phyloP scores from a whole-genome alignment of 352 stramenopile genomes.

The Phytopythium ostracodes region DNA sequence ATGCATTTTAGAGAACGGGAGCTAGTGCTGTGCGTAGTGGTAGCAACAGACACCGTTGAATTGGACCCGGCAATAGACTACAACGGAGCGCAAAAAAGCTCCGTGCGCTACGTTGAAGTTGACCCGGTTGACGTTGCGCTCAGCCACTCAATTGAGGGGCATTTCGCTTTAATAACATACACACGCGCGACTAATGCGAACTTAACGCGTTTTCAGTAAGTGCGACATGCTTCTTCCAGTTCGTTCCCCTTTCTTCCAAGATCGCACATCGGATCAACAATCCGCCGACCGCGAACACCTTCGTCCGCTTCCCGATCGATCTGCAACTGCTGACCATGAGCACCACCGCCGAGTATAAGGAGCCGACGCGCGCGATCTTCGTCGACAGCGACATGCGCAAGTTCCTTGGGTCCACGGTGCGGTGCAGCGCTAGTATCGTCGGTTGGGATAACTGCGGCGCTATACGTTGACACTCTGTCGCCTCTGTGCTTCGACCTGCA shows the following conservation, averaged over 20 bases:
- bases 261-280: not conserved
- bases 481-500: conserved; percentile 14
- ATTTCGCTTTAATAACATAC: not conserved
- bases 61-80: no score
- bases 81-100: no score
- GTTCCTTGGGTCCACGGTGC: conserved; percentile 68
- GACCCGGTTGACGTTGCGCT: not conserved
- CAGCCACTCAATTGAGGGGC: not conserved
- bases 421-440: conserved; percentile 3
- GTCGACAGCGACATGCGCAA: conserved; percentile 60
- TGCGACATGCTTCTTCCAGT: not conserved
- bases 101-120: not conserved
- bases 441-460: no score
- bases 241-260: not conserved
- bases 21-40: no score
- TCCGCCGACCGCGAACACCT: no score
- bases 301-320: no score
- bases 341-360: conserved; percentile 30
- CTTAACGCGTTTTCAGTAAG: not conserved
- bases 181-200: no score
- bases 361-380: conserved; percentile 77
- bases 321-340: conserved; percentile 1
- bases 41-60: no score
- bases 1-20: no score
- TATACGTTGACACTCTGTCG: no score